Percentiles rank a stretch among this genome's conserved stretches.
Conservation (phyloP, 2,329 filamentous ascomycete species). For the Rhynchosporium agropyri region DNA sequence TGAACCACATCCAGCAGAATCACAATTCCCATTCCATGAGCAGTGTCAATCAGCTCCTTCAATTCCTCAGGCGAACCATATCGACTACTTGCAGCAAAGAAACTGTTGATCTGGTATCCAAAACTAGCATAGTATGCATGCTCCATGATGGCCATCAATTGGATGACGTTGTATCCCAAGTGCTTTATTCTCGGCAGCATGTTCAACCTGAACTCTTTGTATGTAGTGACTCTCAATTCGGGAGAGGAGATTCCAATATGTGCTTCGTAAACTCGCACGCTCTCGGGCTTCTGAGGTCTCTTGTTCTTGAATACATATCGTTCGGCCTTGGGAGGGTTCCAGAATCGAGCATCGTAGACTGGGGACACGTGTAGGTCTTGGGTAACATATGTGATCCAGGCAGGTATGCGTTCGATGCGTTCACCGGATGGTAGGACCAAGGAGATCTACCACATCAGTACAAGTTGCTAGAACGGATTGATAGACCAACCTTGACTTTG, state of each 20-base stretch:
- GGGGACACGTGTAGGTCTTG: constrained; percentile 90
- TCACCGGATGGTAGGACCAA: constrained; percentile 79
- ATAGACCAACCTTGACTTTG: constrained; percentile 78
- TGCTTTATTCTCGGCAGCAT: constrained; percentile 89
- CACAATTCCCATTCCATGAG: constrained; percentile 85
- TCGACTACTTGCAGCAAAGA: constrained; percentile 95
- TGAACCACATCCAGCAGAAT: constrained; percentile 96
- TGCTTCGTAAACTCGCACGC: constrained; percentile 95
- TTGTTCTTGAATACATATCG: constrained; percentile 83
- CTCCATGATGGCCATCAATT: constrained; percentile 99
- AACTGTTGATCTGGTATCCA: constrained; percentile 98
- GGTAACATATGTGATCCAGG: constrained; percentile 97
- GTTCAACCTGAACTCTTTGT: constrained; percentile 94
- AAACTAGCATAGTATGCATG: constrained; percentile 99
- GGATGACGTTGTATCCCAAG: constrained; percentile 95
- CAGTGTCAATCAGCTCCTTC: constrained; percentile 95
- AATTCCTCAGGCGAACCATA: constrained; percentile 93
- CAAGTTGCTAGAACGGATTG: background rate
- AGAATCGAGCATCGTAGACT: constrained; percentile 93
- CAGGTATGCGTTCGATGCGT: constrained; percentile 83
- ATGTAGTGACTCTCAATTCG: constrained; percentile 84
- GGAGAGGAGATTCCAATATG: constrained; percentile 96
- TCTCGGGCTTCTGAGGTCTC: constrained; percentile 79
- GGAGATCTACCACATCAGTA: constrained; percentile 64
- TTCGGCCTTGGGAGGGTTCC: constrained; percentile 82